These are phyloP conservation scores for Penicillium corylophilum DNA, from an alignment of 2,329 filamentous ascomycete species.

Conservation along the genomic window DNA sequence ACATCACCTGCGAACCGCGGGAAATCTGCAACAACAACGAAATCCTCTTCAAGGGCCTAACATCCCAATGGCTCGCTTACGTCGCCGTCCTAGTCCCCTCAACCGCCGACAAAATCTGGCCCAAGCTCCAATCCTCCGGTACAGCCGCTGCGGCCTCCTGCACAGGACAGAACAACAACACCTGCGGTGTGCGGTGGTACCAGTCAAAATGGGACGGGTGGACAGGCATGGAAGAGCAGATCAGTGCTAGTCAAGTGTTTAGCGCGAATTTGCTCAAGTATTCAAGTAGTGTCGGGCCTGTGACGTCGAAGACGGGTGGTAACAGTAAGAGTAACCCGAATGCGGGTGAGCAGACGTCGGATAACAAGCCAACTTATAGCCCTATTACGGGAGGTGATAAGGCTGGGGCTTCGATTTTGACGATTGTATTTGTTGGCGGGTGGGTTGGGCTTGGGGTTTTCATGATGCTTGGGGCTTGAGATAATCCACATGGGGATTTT, in stretches of 20 bases:
- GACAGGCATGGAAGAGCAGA: slow-evolving; percentile 66
- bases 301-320: slow-evolving; percentile 53
- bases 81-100: slow-evolving; percentile 63
- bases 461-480: slow-evolving; percentile 28
- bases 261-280: slow-evolving; percentile 60
- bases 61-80: slow-evolving; percentile 64
- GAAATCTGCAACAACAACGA: slow-evolving; percentile 66
- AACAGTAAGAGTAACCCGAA: slow-evolving; percentile 44
- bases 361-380: neutral
- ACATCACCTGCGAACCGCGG: slow-evolving; percentile 48
- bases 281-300: slow-evolving; percentile 44
- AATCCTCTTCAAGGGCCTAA: slow-evolving; percentile 69
- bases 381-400: slow-evolving; percentile 34
- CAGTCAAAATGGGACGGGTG: slow-evolving; percentile 54
- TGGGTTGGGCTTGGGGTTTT: slow-evolving; percentile 33
- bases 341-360: slow-evolving; percentile 27
- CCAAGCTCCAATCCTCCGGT: slow-evolving; percentile 59
- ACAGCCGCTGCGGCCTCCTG: slow-evolving; percentile 62
- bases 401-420: slow-evolving; percentile 42
- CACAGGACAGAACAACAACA: slow-evolving; percentile 45
- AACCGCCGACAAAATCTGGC: slow-evolving; percentile 55
- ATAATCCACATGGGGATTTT: no score
- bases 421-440: slow-evolving; percentile 28
- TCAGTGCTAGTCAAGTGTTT: slow-evolving; percentile 64
- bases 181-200: slow-evolving; percentile 66